Evolutionary conservation across 495 filamentous ascomycete species (phyloP), one percentile per base, ranked within the genome.

Genomic region (Beverwykella pulmonaria): DNA sequence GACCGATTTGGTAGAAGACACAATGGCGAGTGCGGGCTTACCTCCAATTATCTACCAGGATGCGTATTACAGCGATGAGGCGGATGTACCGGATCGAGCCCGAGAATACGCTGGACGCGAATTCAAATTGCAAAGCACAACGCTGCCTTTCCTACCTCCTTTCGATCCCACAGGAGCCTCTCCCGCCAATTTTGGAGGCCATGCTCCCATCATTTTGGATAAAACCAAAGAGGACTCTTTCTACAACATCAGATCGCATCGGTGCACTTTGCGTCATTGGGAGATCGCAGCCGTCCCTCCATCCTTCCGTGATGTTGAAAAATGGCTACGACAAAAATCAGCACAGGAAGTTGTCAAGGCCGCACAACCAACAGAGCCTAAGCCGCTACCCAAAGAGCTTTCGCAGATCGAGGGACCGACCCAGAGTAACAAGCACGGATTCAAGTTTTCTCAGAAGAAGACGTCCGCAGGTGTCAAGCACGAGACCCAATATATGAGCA

Each of bases 401-500:
- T 95, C 91, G 1, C 93, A 98, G 76, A 92, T 98, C 63, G 90
- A 93, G 32, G 92, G 89, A 0, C 87, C 92, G 0, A 98, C 95
- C 1, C 94, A 96, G 54, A 91, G 84, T 70, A 92, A 92, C 70
- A 87, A 84, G 50, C 82, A 92, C 74, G 92, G 90, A 1, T 92
- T 93, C 79, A 94, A 92, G 73, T 94, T 90, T 74, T 93, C 92
- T 0, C 92, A 94, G 73, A 90, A 88, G 69, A 77, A 81, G 56
- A 85, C 86, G 71, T 86, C 87, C 4, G 90, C 88, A 0, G 92
- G 87, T 72, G 88, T 94, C 39, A 84, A 90, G 68, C 90, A 93
- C 66, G 92, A 96, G 74, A 85, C 87, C 6, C 92, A 96, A 67
- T 93, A 96, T 74, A 98, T 98, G 92, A 96, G 91, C 76, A 91